Percentiles rank a stretch among this genome's conserved stretches.
phyloP scores from a whole-genome alignment of 1,139 yeast genomes.

The Geotrichum reessii region DNA sequence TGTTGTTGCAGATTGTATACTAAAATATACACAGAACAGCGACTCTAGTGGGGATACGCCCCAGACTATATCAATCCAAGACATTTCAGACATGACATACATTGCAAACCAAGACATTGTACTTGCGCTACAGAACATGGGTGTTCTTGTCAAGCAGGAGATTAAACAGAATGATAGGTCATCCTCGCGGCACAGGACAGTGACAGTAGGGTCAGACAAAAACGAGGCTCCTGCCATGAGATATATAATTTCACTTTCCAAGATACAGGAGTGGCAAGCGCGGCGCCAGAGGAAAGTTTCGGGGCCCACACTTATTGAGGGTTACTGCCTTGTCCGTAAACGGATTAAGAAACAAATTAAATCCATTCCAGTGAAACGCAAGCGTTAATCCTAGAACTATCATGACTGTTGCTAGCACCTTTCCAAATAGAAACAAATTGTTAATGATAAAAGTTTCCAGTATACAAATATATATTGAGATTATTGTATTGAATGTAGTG shows the following conservation, averaged over 20 bases:
- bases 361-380: neutral
- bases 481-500: no score
- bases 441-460: neutral
- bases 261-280: conserved; percentile 8
- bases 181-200: neutral
- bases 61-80: conserved; percentile 10
- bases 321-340: conserved; percentile 12
- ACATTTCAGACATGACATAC: conserved; percentile 12
- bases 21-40: conserved; percentile 19
- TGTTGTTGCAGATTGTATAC: conserved; percentile 41
- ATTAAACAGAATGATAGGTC: neutral
- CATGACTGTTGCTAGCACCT: neutral
- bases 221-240: neutral
- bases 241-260: conserved; percentile 2
- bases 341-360: neutral
- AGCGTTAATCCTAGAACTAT: neutral
- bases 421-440: neutral
- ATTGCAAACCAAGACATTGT: conserved; percentile 15
- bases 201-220: no score
- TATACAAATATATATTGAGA: no score
- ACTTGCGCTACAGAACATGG: conserved; percentile 16
- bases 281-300: conserved; percentile 5
- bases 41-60: neutral
- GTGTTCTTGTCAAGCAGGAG: conserved; percentile 3
- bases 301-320: conserved; percentile 14